These are phyloP conservation scores for Usnea hakonensis DNA, from an alignment of 495 filamentous ascomycete genomes.

Conservation along the genomic window DNA sequence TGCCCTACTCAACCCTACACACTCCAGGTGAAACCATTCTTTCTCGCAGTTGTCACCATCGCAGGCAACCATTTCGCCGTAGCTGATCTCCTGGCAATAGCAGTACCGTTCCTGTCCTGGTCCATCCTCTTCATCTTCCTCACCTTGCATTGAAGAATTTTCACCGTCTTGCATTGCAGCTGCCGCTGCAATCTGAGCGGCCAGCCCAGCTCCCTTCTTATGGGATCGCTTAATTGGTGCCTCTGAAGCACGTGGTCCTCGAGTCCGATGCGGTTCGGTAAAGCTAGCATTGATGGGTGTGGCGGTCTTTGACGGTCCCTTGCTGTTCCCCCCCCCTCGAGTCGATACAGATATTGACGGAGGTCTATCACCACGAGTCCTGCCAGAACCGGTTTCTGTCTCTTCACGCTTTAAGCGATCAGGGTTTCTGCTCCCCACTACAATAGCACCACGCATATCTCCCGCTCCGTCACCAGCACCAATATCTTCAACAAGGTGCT, in stretches of 20 bases:
- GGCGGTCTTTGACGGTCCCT: constrained; percentile 51
- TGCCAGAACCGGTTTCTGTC: constrained; percentile 10
- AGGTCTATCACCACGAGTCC: constrained; percentile 11
- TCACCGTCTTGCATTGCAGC: constrained; percentile 36
- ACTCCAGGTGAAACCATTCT: constrained; percentile 96
- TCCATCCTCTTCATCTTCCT: constrained; percentile 48
- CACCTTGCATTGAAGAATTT: constrained; percentile 16
- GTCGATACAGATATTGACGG: constrained; percentile 24
- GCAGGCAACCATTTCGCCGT: constrained; percentile 98
- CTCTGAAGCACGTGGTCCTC: constrained; percentile 33
- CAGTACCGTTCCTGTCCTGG: constrained; percentile 61
- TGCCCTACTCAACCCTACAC: constrained; percentile 79
- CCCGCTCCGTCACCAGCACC: constrained; percentile 15
- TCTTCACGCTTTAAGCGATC: constrained; percentile 22
- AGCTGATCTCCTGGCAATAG: constrained; percentile 86
- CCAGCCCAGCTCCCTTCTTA: constrained; percentile 52
- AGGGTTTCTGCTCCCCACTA: constrained; percentile 13
- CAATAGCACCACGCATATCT: constrained; percentile 20
- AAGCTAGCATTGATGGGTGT: constrained; percentile 41
- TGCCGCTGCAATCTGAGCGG: constrained; percentile 33
- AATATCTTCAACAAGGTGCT: constrained; percentile 27
- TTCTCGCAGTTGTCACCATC: constrained; percentile 77
- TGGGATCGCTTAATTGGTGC: constrained; percentile 55
- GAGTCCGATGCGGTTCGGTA: constrained; percentile 30
- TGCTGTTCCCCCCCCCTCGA: constrained; percentile 17